A percentile compares a stretch with the other conserved stretches of the same genome.
These are phyloP conservation scores for Gossypioides kirkii DNA, from an alignment of 345 rosid species.

Conservation along the genomic window DNA sequence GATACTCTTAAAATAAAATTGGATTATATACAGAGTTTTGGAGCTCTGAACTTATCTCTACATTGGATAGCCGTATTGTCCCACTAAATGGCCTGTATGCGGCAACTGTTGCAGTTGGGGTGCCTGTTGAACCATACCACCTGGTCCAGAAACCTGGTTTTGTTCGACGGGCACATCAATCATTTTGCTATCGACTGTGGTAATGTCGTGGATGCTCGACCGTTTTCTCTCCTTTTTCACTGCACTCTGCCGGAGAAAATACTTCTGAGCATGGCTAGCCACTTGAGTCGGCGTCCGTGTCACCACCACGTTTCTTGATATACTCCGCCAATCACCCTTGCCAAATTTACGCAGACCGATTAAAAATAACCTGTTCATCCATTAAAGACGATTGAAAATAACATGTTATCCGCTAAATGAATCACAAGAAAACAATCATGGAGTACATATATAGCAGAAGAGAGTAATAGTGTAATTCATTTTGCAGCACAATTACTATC, in stretches of 20 bases:
- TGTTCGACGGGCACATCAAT: slow-evolving; percentile 17
- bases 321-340: slow-evolving; percentile 90
- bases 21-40: slow-evolving; percentile 12
- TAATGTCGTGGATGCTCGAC: slow-evolving; percentile 79
- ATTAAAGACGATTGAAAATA: neutral
- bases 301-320: slow-evolving; percentile 73
- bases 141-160: slow-evolving; percentile 24
- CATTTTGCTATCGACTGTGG: slow-evolving; percentile 31
- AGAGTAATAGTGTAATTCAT: neutral
- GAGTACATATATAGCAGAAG: neutral
- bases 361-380: slow-evolving; percentile 48
- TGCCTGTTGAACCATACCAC: slow-evolving; percentile 21
- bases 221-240: slow-evolving; percentile 77
- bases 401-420: no score
- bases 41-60: slow-evolving; percentile 10
- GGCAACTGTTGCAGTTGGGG: slow-evolving; percentile 24
- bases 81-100: slow-evolving; percentile 10
- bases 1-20: no score
- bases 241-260: slow-evolving; percentile 60
- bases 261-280: slow-evolving; percentile 93
- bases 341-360: slow-evolving; percentile 58
- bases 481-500: neutral
- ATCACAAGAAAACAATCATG: no score
- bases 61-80: slow-evolving; percentile 22
- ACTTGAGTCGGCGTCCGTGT: slow-evolving; percentile 88